A percentile compares a stretch with the other conserved stretches of the same genome.
Conservation (phyloP, 2,329 filamentous ascomycete genomes). For the Aulographum hederae region DNA sequence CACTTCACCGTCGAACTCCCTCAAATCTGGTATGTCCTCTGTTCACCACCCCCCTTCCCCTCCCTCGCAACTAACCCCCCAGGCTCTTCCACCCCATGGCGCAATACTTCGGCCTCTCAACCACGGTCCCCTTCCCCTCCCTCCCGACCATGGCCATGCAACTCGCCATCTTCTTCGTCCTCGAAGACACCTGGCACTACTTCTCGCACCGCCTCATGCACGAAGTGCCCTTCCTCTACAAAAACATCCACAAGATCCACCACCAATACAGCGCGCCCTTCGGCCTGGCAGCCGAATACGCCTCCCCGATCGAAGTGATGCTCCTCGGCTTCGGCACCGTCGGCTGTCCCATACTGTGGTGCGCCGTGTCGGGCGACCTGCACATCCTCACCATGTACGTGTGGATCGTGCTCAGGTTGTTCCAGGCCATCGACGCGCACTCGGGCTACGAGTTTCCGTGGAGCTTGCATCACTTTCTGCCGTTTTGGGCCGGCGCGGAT, state of each 20-base stretch:
- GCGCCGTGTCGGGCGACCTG: slow-evolving; percentile 63
- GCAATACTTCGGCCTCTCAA: slow-evolving; percentile 77
- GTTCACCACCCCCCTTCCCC: slow-evolving; percentile 6
- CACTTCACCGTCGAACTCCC: slow-evolving; percentile 97
- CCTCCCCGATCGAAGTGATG: slow-evolving; percentile 94
- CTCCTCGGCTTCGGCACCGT: slow-evolving; percentile 78
- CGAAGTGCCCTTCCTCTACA: slow-evolving; percentile 78
- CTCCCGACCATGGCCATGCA: slow-evolving; percentile 76
- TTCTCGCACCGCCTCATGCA: slow-evolving; percentile 87
- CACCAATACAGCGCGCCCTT: slow-evolving; percentile 98
- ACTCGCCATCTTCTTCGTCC: slow-evolving; percentile 81
- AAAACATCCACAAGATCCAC: slow-evolving; percentile 95
- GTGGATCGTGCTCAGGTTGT: slow-evolving; percentile 84
- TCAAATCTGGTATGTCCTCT: slow-evolving; percentile 57
- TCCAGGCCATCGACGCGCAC: slow-evolving; percentile 96
- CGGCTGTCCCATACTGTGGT: slow-evolving; percentile 66
- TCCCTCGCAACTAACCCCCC: slow-evolving; percentile 1
- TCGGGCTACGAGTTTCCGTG: slow-evolving; percentile 97
- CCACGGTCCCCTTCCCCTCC: slow-evolving; percentile 75
- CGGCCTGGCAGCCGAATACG: slow-evolving; percentile 90
- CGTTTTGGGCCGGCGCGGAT: slow-evolving; percentile 93
- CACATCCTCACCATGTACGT: slow-evolving; percentile 96
- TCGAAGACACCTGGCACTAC: slow-evolving; percentile 98
- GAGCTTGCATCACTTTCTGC: slow-evolving; percentile 86
- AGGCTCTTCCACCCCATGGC: slow-evolving; percentile 91